phyloP scores from a whole-genome alignment of 306 rosid genomes.

The Vigna reflexopilosa region DNA sequence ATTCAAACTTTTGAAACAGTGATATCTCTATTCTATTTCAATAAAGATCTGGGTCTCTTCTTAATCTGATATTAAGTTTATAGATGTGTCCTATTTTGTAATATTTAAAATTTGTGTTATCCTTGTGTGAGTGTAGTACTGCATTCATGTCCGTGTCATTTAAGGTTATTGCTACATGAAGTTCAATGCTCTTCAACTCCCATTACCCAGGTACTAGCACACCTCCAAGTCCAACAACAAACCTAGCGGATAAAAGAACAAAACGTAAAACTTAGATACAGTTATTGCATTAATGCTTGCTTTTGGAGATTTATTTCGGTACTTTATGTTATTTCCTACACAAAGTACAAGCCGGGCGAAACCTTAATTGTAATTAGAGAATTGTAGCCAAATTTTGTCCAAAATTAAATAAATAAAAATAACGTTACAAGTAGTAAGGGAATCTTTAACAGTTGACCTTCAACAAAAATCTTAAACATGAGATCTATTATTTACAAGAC shows the following conservation, averaged over 20 bases:
- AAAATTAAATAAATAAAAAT: not conserved
- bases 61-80: not conserved
- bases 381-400: not conserved
- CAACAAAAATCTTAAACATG: too few relatives aligned
- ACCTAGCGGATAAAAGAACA: not conserved
- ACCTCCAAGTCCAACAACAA: not conserved
- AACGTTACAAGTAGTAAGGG: not conserved
- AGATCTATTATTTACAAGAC: too few relatives aligned
- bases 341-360: not conserved
- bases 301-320: not conserved
- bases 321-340: not conserved
- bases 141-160: not conserved
- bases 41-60: not conserved
- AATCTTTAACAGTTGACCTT: too few relatives aligned
- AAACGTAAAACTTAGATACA: not conserved
- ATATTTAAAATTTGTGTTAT: not conserved
- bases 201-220: not conserved
- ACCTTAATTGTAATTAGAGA: not conserved
- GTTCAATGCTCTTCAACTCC: not conserved
- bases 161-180: not conserved
- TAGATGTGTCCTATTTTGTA: not conserved
- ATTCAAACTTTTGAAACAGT: conserved; percentile 3
- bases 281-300: not conserved
- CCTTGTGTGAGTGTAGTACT: not conserved
- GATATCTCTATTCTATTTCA: not conserved